Evolutionary conservation across 1,284 basidiomycete genomes (phyloP).

Genomic region (Cutaneotrichosporon cavernicola): DNA sequence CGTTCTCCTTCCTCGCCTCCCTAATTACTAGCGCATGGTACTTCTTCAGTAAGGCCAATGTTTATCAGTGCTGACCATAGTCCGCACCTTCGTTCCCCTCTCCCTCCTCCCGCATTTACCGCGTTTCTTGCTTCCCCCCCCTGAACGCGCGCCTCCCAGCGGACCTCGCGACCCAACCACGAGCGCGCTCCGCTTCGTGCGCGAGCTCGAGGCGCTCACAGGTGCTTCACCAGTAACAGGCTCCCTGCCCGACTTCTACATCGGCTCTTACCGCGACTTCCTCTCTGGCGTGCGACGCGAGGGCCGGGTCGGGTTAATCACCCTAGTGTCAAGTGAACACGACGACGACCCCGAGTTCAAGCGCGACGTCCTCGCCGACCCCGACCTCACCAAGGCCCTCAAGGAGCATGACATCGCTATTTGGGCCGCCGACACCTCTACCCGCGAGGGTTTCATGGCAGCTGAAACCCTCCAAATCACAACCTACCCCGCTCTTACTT

Average conservation of each 20-base stretch:
- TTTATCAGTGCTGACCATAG: conserved; percentile 23
- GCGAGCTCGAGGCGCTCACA: conserved; percentile 44
- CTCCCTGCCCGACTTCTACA: conserved; percentile 71
- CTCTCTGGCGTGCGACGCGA: conserved; percentile 69
- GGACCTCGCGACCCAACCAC: conserved; percentile 39
- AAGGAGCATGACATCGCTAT: conserved; percentile 70
- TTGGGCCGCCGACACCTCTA: conserved; percentile 81
- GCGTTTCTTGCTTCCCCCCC: conserved; percentile 47
- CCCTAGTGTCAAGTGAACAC: conserved; percentile 87
- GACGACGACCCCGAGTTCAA: conserved; percentile 86
- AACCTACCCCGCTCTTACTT: conserved; percentile 88
- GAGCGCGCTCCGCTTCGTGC: conserved; percentile 38
- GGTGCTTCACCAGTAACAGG: conserved; percentile 32
- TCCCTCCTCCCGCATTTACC: conserved; percentile 48
- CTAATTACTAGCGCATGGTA: conserved; percentile 50
- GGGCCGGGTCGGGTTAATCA: conserved; percentile 70
- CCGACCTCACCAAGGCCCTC: conserved; percentile 64
- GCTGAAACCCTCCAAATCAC: conserved; percentile 81
- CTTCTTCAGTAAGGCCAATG: conserved; percentile 42
- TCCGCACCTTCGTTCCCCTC: conserved; percentile 48
- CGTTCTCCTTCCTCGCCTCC: conserved; percentile 38
- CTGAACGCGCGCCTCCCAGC: conserved; percentile 25
- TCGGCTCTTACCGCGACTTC: conserved; percentile 79
- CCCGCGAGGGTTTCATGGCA: conserved; percentile 79
- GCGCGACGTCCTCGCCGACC: conserved; percentile 74